Evolutionary conservation across 495 filamentous ascomycete genomes (phyloP), one percentile per base, ranked within the genome.

Genomic region (Talaromyces thailandensis): DNA sequence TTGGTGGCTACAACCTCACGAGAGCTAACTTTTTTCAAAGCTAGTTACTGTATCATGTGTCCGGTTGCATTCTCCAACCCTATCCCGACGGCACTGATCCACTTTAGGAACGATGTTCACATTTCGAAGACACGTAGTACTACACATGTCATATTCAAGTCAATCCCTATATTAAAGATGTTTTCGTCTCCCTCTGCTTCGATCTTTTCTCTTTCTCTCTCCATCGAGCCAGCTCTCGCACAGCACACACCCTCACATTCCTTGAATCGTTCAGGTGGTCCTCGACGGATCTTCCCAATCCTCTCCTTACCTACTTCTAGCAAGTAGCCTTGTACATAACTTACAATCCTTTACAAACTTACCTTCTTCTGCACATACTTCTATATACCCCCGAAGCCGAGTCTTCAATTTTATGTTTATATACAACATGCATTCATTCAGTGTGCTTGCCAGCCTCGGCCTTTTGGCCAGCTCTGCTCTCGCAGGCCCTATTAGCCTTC

Each of bases 401-500:
- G 25, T 11, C 50, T 53, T 57, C 29, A 35, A 9, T 35, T 57
- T n/a, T n/a, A 32, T 14, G 5, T 28, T 21, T 53, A 23, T 57
- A 35, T 57, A 31, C 43, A 52, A 61, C 6, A 77, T 77, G 75
- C 65, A 65, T 62, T 64, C 67, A 51, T 28, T 55, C 43, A 66
- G 69, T 64, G 57, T 73, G 37, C 67, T 65, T 62, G 66, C 62
- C 32, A 61, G 56, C 28, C 59, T 76, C 14, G 53, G 71, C 63
- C 68, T 76, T 53, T 40, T 76, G 64, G 66, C 67, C 58, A 67
- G 63, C 16, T 62, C 58, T 50, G 68, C 64, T 26, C 60, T 64
- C 8, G 75, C 75, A 40, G 63, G 68, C 23, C 75, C 73, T 26
- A 62, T 66, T 60, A 59, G 61, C 57, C 56, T 69, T 18, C 57